A percentile compares a stretch with the other conserved stretches of the same genome.
These are phyloP conservation scores for Cotoneaster glaucophyllus DNA, from an alignment of 306 rosid genomes.

Conservation along the genomic window DNA sequence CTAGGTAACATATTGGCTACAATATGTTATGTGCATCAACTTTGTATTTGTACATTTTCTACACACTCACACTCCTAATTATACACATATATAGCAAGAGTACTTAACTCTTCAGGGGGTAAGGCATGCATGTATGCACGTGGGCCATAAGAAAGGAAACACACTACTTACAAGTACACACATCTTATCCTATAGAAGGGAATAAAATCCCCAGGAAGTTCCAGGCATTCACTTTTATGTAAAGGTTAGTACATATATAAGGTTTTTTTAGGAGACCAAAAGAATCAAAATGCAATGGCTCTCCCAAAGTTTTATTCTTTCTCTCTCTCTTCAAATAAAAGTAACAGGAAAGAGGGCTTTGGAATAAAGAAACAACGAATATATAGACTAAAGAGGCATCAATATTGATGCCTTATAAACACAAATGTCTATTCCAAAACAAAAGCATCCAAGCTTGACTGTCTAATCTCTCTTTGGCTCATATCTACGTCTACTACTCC, in stretches of 20 bases:
- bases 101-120: not conserved
- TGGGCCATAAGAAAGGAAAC: not conserved
- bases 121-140: not conserved
- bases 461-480: constrained; percentile 2
- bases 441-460: constrained; percentile 28
- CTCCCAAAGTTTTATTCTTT: constrained; percentile 29
- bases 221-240: constrained; percentile 29
- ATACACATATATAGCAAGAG: not conserved
- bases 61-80: not conserved
- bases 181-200: not conserved
- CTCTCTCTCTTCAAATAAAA: constrained; percentile 21
- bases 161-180: not conserved
- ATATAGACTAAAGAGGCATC: constrained; percentile 20
- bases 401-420: constrained; percentile 32
- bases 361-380: constrained; percentile 50
- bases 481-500: not conserved
- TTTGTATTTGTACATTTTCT: not conserved
- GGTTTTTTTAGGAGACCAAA: constrained; percentile 51
- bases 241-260: constrained; percentile 25
- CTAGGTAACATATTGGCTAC: too few species aligned
- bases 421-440: not conserved
- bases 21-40: not conserved
- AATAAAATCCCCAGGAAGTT: constrained; percentile 30
- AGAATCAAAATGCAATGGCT: constrained; percentile 32
- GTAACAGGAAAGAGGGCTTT: constrained; percentile 36